Conservation (phyloP, 345 rosid species). For the Brassica cretica region DNA sequence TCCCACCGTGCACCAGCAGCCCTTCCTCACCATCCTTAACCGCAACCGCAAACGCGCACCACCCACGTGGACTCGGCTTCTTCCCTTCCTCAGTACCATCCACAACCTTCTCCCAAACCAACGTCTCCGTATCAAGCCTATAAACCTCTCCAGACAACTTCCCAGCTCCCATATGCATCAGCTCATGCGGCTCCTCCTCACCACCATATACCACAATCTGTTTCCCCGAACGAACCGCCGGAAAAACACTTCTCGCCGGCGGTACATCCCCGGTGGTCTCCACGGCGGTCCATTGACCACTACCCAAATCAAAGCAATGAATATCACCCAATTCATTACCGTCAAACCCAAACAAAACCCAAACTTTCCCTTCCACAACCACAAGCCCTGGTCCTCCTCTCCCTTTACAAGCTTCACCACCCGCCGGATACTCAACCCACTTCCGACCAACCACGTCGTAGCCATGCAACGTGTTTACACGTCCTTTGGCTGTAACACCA, state of each 20-base stretch:
- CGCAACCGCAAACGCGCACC: constrained; percentile 31
- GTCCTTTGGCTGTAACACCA: constrained; percentile 33
- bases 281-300: constrained; percentile 10
- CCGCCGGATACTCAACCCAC: constrained; percentile 38
- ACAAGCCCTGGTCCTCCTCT: constrained; percentile 43
- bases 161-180: constrained; percentile 45
- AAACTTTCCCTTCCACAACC: constrained; percentile 20
- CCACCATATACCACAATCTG: constrained; percentile 38
- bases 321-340: constrained; percentile 36
- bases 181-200: constrained; percentile 40
- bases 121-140: constrained; percentile 33
- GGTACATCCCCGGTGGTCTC: constrained; percentile 36
- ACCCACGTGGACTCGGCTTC: constrained; percentile 30
- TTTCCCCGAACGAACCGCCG: constrained; percentile 26
- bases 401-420: constrained; percentile 38
- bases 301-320: constrained; percentile 31
- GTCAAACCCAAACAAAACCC: constrained; percentile 43
- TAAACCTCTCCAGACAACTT: constrained; percentile 26
- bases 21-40: constrained; percentile 37
- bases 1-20: constrained; percentile 40
- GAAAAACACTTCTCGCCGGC: constrained; percentile 33
- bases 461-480: constrained; percentile 28
- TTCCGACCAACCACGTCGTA: constrained; percentile 34
- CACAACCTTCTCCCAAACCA: constrained; percentile 36
- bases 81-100: constrained; percentile 12